Evolutionary conservation across 2,329 filamentous ascomycete species (phyloP).

Genomic region (Cladosporium sp.): DNA sequence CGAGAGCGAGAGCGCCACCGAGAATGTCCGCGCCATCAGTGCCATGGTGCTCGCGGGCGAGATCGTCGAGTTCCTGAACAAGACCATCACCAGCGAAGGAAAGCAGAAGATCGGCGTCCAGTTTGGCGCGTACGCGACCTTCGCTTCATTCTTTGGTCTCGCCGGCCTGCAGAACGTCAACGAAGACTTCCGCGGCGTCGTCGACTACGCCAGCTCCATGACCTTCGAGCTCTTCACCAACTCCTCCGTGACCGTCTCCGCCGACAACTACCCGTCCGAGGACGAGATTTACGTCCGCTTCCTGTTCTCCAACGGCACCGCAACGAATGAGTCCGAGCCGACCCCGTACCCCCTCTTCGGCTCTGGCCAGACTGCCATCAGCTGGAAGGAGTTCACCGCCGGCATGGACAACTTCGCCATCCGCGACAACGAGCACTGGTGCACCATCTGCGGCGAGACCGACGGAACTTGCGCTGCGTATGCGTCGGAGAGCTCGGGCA

Average conservation of each 20-base stretch:
- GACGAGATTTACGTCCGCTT: slow-evolving; percentile 54
- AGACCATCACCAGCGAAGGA: slow-evolving; percentile 34
- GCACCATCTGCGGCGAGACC: slow-evolving; percentile 65
- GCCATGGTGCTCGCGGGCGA: slow-evolving; percentile 45
- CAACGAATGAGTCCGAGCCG: slow-evolving; percentile 38
- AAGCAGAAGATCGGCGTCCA: slow-evolving; percentile 45
- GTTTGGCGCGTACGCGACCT: slow-evolving; percentile 57
- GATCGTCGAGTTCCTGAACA: slow-evolving; percentile 40
- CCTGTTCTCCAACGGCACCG: slow-evolving; percentile 57
- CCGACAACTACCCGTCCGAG: slow-evolving; percentile 24
- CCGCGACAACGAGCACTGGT: slow-evolving; percentile 62
- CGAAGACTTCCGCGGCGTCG: slow-evolving; percentile 64
- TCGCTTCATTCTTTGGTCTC: slow-evolving; percentile 57
- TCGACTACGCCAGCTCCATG: slow-evolving; percentile 80
- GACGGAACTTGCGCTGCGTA: slow-evolving; percentile 58
- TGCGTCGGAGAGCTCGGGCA: slow-evolving; percentile 24
- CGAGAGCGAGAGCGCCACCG: slow-evolving; percentile 41
- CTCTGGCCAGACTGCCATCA: slow-evolving; percentile 47
- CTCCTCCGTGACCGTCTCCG: slow-evolving; percentile 37
- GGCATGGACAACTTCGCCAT: slow-evolving; percentile 63
- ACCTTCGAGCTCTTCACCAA: slow-evolving; percentile 66
- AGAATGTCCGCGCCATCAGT: slow-evolving; percentile 39
- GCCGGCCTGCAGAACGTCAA: slow-evolving; percentile 45
- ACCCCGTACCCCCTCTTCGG: slow-evolving; percentile 58
- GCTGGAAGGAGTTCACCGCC: slow-evolving; percentile 62